A percentile compares a stretch with the other conserved stretches of the same genome.
These are phyloP conservation scores for Meyerozyma elateridarum DNA, from an alignment of 1,139 yeast genomes.

Conservation along the genomic window DNA sequence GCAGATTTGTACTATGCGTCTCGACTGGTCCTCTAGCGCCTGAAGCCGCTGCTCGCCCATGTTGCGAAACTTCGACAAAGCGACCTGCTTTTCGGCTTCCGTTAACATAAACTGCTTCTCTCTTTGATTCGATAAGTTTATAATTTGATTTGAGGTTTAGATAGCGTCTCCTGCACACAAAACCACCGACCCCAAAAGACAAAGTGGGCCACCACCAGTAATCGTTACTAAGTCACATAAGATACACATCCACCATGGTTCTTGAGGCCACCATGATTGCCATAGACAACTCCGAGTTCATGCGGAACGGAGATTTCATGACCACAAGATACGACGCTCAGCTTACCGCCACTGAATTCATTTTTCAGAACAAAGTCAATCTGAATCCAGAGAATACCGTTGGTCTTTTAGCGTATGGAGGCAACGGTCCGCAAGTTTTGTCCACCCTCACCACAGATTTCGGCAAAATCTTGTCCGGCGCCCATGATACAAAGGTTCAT, in stretches of 20 bases:
- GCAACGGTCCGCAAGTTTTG: constrained; percentile 77
- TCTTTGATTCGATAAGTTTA: no score
- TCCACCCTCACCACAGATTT: constrained; percentile 85
- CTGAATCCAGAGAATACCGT: constrained; percentile 93
- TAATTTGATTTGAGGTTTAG: no score
- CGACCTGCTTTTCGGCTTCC: constrained; percentile 1
- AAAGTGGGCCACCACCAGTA: no score
- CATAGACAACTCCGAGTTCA: constrained; percentile 91
- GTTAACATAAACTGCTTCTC: constrained; percentile 13
- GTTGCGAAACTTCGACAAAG: not conserved
- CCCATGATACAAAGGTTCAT: constrained; percentile 73
- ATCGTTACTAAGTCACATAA: no score
- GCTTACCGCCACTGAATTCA: constrained; percentile 82
- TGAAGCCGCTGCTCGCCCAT: constrained; percentile 1
- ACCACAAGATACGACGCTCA: constrained; percentile 92
- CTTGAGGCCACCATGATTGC: constrained; percentile 95
- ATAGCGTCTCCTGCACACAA: constrained; percentile 1
- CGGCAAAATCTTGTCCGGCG: constrained; percentile 83
- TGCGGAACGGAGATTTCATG: constrained; percentile 92
- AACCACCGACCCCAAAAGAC: constrained; percentile 3
- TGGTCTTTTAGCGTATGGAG: constrained; percentile 85
- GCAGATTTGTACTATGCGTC: constrained; percentile 16
- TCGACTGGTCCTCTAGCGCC: constrained; percentile 13
- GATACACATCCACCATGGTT: no score
- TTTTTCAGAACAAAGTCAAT: constrained; percentile 81